Evolutionary conservation across 768 basidiomycete species (phyloP), one percentile per base, ranked within the genome.

Genomic region (Brasilioporus rufonigricans): DNA sequence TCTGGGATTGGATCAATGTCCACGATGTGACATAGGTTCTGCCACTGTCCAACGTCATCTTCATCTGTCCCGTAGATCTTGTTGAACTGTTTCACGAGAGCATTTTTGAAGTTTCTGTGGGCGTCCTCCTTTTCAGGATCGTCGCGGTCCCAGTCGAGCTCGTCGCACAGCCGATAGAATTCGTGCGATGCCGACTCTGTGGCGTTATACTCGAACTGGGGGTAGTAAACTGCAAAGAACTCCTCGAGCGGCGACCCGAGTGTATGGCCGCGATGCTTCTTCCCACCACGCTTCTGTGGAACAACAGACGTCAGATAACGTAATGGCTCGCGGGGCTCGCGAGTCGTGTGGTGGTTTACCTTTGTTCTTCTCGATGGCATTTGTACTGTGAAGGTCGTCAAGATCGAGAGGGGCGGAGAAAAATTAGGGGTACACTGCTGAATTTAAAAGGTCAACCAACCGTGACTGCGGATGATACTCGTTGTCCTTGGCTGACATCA

Each of bases 81-180:
- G 12, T 64, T 62, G 36, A 64, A 65, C 3, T 64, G 59, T 0
- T 32, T 5, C 0, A 64, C 62, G 6, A 65, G 49, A 0, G 56
- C 52, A 3, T 65, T 44, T 3, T 56, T 65, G 45, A 65, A 63
- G 0, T 44, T 19, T 0, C 1, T 2, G 5, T 62, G 50, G 0
- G 63, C 62, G 0, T 9, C 14, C 14, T n/a, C 0, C 38, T 48
- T n/a, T 2, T 36, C 40, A 0, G 31, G 19, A 14, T 58, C 7
- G 0, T 23, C 16, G 2, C 39, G 19, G 1, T 40, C 39, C 63
- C 62, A 65, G 7, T 27, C 51, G 1, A 14, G 13, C 8, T 55
- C 14, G 33, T 65, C 19, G 33, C 63, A 64, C 0, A 62, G 44
- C 19, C 61, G 61, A 31, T 62, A 63, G 3, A 62, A 62, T 9